Evolutionary conservation across 1,284 basidiomycete genomes (phyloP).

Genomic region (Boletellus sp.): DNA sequence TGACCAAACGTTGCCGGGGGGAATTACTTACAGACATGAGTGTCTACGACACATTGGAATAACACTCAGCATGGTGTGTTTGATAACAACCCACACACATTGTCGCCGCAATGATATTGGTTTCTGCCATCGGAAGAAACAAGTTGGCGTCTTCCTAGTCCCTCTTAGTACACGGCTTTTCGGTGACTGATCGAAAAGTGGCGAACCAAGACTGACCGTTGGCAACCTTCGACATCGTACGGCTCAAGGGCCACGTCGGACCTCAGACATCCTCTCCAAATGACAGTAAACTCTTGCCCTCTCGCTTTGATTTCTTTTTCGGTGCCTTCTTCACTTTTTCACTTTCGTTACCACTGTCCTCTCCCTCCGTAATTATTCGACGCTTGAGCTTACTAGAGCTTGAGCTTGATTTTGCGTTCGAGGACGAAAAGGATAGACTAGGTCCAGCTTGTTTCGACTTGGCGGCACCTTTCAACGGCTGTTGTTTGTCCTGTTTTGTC

Average conservation of each 20-base stretch:
- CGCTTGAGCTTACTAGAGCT: constrained; percentile 38
- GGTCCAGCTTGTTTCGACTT: constrained; percentile 22
- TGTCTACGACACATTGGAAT: background rate
- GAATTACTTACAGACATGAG: background rate
- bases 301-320: constrained; percentile 49
- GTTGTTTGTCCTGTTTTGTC: constrained; percentile 7
- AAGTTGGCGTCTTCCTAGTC: background rate
- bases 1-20: background rate
- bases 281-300: constrained; percentile 53
- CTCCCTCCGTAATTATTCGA: constrained; percentile 37
- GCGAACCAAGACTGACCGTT: constrained; percentile 3
- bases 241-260: background rate
- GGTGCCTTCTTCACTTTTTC: constrained; percentile 29
- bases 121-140: background rate
- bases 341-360: constrained; percentile 25
- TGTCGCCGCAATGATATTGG: background rate
- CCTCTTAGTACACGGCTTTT: too few species aligned
- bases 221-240: background rate
- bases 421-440: constrained; percentile 44
- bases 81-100: too few species aligned
- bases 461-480: constrained; percentile 8
- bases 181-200: background rate
- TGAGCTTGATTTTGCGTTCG: constrained; percentile 21
- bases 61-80: too few species aligned
- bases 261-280: constrained; percentile 46